phyloP scores from a whole-genome alignment of 2,329 filamentous ascomycete species.

The Colletotrichum limetticola region DNA sequence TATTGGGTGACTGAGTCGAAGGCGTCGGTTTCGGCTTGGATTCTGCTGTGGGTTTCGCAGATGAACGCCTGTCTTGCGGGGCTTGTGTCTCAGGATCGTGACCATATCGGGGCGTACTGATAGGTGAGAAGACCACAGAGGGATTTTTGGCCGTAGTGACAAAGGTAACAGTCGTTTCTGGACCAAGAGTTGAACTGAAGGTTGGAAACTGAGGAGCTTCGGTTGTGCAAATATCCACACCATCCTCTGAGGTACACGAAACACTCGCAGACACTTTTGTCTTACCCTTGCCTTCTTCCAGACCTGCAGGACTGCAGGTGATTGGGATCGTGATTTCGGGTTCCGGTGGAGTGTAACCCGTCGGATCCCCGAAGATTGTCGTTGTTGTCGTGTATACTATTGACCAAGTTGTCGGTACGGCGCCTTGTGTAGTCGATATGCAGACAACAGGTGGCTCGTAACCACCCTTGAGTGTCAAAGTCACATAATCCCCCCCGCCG shows the following conservation, averaged over 20 bases:
- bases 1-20: constrained; percentile 8
- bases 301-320: not conserved
- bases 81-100: constrained; percentile 22
- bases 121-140: constrained; percentile 52
- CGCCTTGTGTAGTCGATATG: constrained; percentile 5
- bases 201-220: not conserved
- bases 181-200: constrained; percentile 32
- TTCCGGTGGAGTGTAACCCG: constrained; percentile 59
- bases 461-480: not conserved
- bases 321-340: constrained; percentile 51
- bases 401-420: constrained; percentile 48
- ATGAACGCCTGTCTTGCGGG: constrained; percentile 13
- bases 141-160: constrained; percentile 67
- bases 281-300: not conserved
- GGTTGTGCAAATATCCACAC: not conserved
- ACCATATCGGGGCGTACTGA: constrained; percentile 31
- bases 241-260: not conserved
- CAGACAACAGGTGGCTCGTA: not conserved
- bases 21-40: not conserved
- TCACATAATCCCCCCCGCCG: not conserved
- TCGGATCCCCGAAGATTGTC: constrained; percentile 58
- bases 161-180: constrained; percentile 51
- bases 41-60: constrained; percentile 9
- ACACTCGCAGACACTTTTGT: not conserved
- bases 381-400: constrained; percentile 61